Conservation (phyloP, 2,329 filamentous ascomycete species). For the Lecanicillium sp. region DNA sequence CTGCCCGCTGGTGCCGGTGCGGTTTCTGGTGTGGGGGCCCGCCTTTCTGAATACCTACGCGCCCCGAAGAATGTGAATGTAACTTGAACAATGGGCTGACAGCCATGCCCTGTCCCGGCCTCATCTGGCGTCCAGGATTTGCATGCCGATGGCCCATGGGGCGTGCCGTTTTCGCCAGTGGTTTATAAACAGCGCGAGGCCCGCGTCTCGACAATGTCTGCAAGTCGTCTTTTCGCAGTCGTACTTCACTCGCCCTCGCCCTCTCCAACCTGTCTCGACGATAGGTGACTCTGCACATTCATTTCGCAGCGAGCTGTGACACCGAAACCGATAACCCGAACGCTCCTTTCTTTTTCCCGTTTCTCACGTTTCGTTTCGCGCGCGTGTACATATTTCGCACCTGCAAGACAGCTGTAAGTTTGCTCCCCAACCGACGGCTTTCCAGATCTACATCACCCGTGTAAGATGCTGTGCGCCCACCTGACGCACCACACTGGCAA, state of each 20-base stretch:
- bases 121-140: neutral
- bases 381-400: neutral
- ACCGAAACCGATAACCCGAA: too few species aligned
- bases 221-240: neutral
- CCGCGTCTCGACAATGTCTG: neutral
- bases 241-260: slow-evolving; percentile 1
- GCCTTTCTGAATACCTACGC: slow-evolving; percentile 9
- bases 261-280: neutral
- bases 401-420: slow-evolving; percentile 8
- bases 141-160: slow-evolving; percentile 1
- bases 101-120: neutral
- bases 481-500: slow-evolving; percentile 9
- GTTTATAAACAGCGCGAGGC: slow-evolving; percentile 3
- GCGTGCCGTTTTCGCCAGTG: neutral
- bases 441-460: slow-evolving; percentile 1
- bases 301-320: too few species aligned
- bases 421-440: neutral
- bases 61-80: neutral
- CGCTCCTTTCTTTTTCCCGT: neutral
- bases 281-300: neutral
- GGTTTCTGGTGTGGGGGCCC: slow-evolving; percentile 7
- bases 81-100: slow-evolving; percentile 1
- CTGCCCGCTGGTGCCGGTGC: too few species aligned
- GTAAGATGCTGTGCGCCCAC: slow-evolving; percentile 12
- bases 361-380: neutral